Evolutionary conservation across 768 basidiomycete genomes (phyloP), one percentile per base, ranked within the genome.

Genomic region (Lenzites betulinus): DNA sequence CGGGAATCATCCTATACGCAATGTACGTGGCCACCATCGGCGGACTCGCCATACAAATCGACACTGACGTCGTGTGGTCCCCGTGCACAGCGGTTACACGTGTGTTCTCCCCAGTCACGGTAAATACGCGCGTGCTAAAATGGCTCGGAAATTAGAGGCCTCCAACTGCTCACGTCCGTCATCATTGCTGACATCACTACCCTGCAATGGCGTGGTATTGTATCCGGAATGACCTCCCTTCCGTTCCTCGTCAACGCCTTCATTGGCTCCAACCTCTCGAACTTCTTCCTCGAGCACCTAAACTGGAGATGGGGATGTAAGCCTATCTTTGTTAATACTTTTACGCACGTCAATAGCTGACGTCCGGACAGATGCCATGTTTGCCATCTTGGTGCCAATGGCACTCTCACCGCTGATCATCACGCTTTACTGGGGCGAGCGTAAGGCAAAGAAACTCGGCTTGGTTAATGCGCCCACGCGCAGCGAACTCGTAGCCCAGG

Each of bases 271-370:
- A 85, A 84, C 66, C 78, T 88, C 48, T 78, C 83, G 18, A 67
- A 82, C 15, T 64, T 67, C 46, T 71, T 81, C 23, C 64, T 79
- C 13, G 73, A 74, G 57, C 73, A 82, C 33, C 57, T 76, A 26
- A 81, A 82, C 7, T 89, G 87, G 87, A 71, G 87, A 69, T 87
- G 87, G 87, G 87, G 87, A 28, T 89, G 84, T 84, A 68, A 16
- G 57, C 49, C 25, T 16, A 28, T 51, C 23, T 35, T 52, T 20
- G n/a, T 28, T 30, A 18, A 70, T 43, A 13, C 77, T 18, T 25
- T 9, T 35, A 48, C 25, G 25, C 39, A 33, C 54, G 25, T 30
- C 28, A 11, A 33, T 4, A 4, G 30, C 11, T 16, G 23, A 1
- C 18, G 41, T n/a, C 33, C 6, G 46, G 30, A 39, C 55, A 62